phyloP scores from a whole-genome alignment of 1,284 basidiomycete species.

The Tetrapyrgos nigripes region DNA sequence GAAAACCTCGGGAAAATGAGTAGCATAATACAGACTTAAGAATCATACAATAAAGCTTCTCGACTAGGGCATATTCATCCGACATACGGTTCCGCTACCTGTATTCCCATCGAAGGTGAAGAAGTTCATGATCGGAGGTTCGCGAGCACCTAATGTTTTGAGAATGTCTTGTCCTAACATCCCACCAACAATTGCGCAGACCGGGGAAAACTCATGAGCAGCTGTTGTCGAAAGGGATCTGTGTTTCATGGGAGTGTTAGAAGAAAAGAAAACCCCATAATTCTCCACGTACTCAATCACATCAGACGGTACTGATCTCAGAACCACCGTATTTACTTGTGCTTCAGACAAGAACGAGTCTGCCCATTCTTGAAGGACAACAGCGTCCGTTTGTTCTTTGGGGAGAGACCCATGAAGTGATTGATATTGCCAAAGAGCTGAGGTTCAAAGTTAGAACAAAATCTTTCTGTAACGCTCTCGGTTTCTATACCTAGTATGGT shows the following conservation, averaged over 20 bases:
- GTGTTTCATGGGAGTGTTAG: conserved; percentile 3
- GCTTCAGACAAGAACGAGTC: conserved; percentile 65
- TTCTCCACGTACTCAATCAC: conserved; percentile 59
- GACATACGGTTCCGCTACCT: conserved; percentile 73
- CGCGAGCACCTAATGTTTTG: conserved; percentile 88
- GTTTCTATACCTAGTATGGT: conserved; percentile 69
- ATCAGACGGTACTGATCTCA: conserved; percentile 59
- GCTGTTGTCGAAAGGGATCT: conserved; percentile 76
- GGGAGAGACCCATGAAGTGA: conserved; percentile 66
- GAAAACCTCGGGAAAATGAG: conserved; percentile 11
- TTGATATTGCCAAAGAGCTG: conserved; percentile 89
- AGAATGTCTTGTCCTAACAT: conserved; percentile 95
- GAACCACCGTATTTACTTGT: conserved; percentile 73
- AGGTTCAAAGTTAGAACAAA: not conserved
- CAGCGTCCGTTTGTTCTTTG: conserved; percentile 48
- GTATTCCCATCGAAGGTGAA: conserved; percentile 88
- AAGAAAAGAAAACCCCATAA: conserved; percentile 5
- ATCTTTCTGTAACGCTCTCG: conserved; percentile 1
- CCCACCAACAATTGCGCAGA: conserved; percentile 93
- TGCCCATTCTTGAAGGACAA: conserved; percentile 68
- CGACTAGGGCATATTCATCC: conserved; percentile 50
- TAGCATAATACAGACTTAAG: conserved; percentile 18
- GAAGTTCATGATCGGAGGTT: conserved; percentile 92
- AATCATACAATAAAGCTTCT: conserved; percentile 16
- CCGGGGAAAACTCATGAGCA: conserved; percentile 85